Conservation (phyloP, 306 rosid species). For the Malus asiatica region DNA sequence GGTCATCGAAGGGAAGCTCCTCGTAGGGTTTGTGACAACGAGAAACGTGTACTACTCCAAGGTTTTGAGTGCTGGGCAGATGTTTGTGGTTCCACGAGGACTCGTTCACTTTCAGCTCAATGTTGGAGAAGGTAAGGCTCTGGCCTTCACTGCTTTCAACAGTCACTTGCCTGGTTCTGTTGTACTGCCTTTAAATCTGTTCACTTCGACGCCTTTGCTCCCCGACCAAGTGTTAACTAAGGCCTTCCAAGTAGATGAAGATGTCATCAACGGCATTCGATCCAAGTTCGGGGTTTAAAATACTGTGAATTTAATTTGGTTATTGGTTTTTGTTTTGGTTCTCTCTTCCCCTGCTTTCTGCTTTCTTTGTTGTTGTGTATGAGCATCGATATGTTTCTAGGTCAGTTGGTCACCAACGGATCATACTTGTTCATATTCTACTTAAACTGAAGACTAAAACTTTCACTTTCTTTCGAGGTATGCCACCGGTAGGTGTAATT, state of each 20-base stretch:
- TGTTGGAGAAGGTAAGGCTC: slow-evolving; percentile 15
- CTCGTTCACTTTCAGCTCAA: slow-evolving; percentile 44
- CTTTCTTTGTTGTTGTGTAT: neutral
- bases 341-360: neutral
- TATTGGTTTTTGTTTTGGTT: neutral
- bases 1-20: slow-evolving; percentile 21
- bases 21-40: slow-evolving; percentile 27
- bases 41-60: slow-evolving; percentile 16
- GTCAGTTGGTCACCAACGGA: neutral
- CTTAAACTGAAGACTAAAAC: neutral
- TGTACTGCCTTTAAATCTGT: slow-evolving; percentile 3
- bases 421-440: neutral
- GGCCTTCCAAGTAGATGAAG: slow-evolving; percentile 9
- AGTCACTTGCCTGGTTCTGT: slow-evolving; percentile 19
- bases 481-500: neutral
- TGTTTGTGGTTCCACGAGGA: slow-evolving; percentile 29
- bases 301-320: neutral
- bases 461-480: neutral
- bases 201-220: slow-evolving; percentile 18
- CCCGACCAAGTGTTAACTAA: slow-evolving; percentile 21
- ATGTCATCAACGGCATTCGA: neutral
- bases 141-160: slow-evolving; percentile 18
- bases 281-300: neutral
- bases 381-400: neutral
- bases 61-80: slow-evolving; percentile 21